Percentiles rank a stretch among this genome's conserved stretches.
Evolutionary conservation across 1,139 yeast species (phyloP).

Genomic region (Diutina pseudorugosa): DNA sequence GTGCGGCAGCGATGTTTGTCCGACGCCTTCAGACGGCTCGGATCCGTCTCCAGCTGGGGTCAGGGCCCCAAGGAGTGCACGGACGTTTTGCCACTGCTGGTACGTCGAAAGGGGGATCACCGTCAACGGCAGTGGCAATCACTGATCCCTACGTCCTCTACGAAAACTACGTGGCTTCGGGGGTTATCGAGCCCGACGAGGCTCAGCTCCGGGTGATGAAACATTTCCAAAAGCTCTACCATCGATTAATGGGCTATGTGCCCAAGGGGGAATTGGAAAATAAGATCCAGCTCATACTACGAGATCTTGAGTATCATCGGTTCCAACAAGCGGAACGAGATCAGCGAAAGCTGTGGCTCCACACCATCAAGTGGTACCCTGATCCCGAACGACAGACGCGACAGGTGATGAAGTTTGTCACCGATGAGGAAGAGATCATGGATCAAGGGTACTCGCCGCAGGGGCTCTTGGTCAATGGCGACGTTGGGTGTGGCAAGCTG

Average conservation of each 20-base stretch:
- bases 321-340: slow-evolving; percentile 11
- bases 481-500: slow-evolving; percentile 68
- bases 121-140: slow-evolving; percentile 16
- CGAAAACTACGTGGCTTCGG: slow-evolving; percentile 39
- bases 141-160: slow-evolving; percentile 58
- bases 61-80: background rate
- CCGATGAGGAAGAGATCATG: slow-evolving; percentile 50
- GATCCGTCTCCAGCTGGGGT: background rate
- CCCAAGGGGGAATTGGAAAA: slow-evolving; percentile 42
- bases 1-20: background rate
- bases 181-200: slow-evolving; percentile 41
- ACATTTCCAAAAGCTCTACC: slow-evolving; percentile 51
- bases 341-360: slow-evolving; percentile 5
- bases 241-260: slow-evolving; percentile 43
- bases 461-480: slow-evolving; percentile 58
- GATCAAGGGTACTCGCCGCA: slow-evolving; percentile 46
- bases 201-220: slow-evolving; percentile 51
- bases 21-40: background rate
- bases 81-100: background rate
- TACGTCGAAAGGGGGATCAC: background rate
- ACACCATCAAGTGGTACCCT: slow-evolving; percentile 10
- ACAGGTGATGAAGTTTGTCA: slow-evolving; percentile 34
- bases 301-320: slow-evolving; percentile 32
- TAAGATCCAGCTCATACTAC: slow-evolving; percentile 26
- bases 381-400: slow-evolving; percentile 19